Conservation (phyloP, 352 stramenopile genomes). For the Globisporangium polare region DNA sequence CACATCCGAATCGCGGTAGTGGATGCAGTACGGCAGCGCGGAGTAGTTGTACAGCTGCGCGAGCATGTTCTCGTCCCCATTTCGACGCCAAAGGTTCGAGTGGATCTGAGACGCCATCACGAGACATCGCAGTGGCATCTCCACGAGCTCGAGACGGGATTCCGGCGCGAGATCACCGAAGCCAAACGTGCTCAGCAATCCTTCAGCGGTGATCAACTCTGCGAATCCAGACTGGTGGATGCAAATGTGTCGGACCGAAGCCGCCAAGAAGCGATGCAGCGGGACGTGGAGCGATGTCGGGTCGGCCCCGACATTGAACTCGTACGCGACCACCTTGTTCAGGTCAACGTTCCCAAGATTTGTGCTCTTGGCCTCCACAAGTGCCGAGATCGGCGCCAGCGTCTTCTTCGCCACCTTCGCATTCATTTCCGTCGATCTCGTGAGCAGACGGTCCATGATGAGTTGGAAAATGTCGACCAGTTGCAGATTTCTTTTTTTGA, state of each 20-base stretch:
- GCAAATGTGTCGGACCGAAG: slow-evolving; percentile 64
- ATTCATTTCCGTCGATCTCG: slow-evolving; percentile 46
- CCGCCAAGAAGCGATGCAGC: slow-evolving; percentile 75
- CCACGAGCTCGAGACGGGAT: slow-evolving; percentile 59
- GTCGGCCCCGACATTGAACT: slow-evolving; percentile 59
- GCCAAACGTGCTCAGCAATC: slow-evolving; percentile 50
- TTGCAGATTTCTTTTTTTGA: slow-evolving; percentile 24
- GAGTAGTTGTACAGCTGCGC: slow-evolving; percentile 90
- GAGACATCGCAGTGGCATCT: slow-evolving; percentile 75
- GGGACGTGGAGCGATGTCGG: slow-evolving; percentile 77
- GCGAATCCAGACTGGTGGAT: slow-evolving; percentile 53
- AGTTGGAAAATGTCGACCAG: slow-evolving; percentile 47
- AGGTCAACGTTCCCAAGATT: slow-evolving; percentile 9
- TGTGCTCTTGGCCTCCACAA: slow-evolving; percentile 22
- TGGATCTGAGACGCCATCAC: slow-evolving; percentile 88
- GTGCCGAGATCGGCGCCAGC: slow-evolving; percentile 29
- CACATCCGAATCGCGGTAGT: slow-evolving; percentile 79
- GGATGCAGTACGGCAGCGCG: slow-evolving; percentile 80
- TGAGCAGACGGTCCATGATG: slow-evolving; percentile 40
- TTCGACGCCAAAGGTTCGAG: slow-evolving; percentile 82
- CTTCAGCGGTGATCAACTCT: slow-evolving; percentile 39
- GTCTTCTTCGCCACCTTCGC: slow-evolving; percentile 48
- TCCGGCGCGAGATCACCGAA: slow-evolving; percentile 43
- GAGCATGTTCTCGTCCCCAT: slow-evolving; percentile 88
- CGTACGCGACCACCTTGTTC: slow-evolving; percentile 34